Evolutionary conservation across 2,329 filamentous ascomycete species (phyloP).

Genomic region (Diplodia scrobiculata): DNA sequence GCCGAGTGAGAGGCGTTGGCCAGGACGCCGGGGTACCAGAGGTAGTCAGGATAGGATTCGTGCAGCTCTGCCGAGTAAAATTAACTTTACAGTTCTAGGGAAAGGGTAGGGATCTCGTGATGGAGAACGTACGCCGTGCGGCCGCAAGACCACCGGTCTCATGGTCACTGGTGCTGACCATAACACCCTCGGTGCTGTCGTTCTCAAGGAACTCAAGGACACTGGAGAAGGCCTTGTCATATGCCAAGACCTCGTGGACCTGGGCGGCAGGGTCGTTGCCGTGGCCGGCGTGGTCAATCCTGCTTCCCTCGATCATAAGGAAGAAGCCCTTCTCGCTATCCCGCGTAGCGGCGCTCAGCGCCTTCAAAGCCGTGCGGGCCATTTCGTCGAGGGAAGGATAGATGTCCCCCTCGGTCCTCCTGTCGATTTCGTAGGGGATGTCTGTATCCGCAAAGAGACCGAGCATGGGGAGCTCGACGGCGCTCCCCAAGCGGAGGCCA

Average conservation of each 20-base stretch:
- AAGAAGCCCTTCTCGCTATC: slow-evolving; percentile 93
- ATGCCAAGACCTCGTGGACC: slow-evolving; percentile 86
- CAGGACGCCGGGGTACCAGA: slow-evolving; percentile 81
- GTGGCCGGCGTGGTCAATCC: slow-evolving; percentile 90
- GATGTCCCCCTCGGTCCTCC: slow-evolving; percentile 71
- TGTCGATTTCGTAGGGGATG: slow-evolving; percentile 92
- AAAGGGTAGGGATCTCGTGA: slow-evolving; percentile 22
- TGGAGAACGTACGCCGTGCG: slow-evolving; percentile 65
- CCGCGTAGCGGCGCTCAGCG: slow-evolving; percentile 77
- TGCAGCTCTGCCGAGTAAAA: slow-evolving; percentile 54
- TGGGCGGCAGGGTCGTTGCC: slow-evolving; percentile 60
- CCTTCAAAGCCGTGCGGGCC: slow-evolving; percentile 76
- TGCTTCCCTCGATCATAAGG: slow-evolving; percentile 94
- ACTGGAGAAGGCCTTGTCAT: slow-evolving; percentile 79
- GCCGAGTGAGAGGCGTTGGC: slow-evolving; percentile 76
- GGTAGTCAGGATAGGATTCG: slow-evolving; percentile 65
- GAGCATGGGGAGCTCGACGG: slow-evolving; percentile 74
- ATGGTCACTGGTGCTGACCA: slow-evolving; percentile 92
- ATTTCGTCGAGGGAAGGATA: slow-evolving; percentile 93
- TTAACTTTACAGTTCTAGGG: neutral
- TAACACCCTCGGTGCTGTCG: slow-evolving; percentile 71
- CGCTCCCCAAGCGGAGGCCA: slow-evolving; percentile 65
- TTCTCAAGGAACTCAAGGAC: slow-evolving; percentile 83
- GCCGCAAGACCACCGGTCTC: slow-evolving; percentile 88
- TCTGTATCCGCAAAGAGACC: slow-evolving; percentile 82